Evolutionary conservation across 1,284 basidiomycete species (phyloP).

Genomic region (Ceratobasidium sp.): DNA sequence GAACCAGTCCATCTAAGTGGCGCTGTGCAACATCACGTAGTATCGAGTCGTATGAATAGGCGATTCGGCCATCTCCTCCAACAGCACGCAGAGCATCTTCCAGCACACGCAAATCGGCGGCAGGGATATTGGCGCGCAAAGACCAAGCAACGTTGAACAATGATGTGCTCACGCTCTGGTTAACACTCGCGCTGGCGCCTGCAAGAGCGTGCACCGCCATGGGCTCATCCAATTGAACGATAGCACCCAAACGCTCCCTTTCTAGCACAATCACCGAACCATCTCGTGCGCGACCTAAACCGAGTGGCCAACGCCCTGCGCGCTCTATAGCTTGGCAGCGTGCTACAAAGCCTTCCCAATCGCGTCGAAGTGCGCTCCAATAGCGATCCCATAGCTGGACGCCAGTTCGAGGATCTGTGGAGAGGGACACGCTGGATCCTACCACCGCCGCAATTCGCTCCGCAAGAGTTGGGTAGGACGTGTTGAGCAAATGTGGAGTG

Average conservation of each 20-base stretch:
- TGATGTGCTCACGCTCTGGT: constrained; percentile 6
- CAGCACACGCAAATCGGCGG: constrained; percentile 22
- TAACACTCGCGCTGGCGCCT: constrained; percentile 21
- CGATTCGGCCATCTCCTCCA: constrained; percentile 34
- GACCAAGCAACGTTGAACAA: constrained; percentile 40
- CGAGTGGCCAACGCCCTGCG: constrained; percentile 82
- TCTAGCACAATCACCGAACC: constrained; percentile 72
- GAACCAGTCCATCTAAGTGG: constrained; percentile 31
- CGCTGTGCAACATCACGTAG: constrained; percentile 38
- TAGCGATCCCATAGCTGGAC: constrained; percentile 78
- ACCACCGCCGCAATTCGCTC: constrained; percentile 85
- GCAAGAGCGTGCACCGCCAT: constrained; percentile 59
- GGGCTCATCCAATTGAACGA: constrained; percentile 72
- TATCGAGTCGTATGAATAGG: constrained; percentile 39
- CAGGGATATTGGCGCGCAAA: constrained; percentile 35
- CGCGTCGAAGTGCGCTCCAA: constrained; percentile 82
- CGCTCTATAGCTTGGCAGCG: constrained; percentile 86
- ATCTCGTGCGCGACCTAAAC: constrained; percentile 61
- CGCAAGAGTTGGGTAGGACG: constrained; percentile 69
- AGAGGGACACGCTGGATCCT: constrained; percentile 79
- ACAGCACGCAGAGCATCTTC: constrained; percentile 35
- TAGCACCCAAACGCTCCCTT: constrained; percentile 73
- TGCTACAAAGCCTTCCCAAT: constrained; percentile 93
- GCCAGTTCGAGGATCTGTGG: constrained; percentile 78
- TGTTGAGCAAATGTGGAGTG: constrained; percentile 62